Conservation (phyloP, 2,329 filamentous ascomycete genomes). For the Fusarium nygamai region DNA sequence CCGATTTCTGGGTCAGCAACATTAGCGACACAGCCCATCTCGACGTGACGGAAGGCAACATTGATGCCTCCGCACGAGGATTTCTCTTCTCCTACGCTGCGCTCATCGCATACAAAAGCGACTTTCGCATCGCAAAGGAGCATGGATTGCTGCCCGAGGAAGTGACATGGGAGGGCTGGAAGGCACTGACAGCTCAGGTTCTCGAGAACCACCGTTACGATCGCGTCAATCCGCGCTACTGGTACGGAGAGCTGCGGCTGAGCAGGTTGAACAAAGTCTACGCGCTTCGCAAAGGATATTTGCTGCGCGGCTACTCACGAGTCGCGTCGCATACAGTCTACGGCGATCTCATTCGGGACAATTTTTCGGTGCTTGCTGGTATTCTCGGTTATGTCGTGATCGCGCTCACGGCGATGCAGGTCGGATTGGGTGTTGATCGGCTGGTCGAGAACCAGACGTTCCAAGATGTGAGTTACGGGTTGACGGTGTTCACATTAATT, state of each 20-base stretch:
- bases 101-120: conserved; percentile 50
- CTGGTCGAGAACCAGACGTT: conserved; percentile 7
- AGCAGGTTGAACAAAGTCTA: conserved; percentile 50
- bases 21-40: conserved; percentile 38
- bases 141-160: conserved; percentile 48
- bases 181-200: conserved; percentile 39
- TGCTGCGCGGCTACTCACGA: conserved; percentile 27
- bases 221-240: conserved; percentile 51
- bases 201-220: conserved; percentile 42
- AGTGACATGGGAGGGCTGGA: conserved; percentile 53
- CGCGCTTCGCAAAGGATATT: conserved; percentile 16
- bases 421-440: conserved; percentile 16
- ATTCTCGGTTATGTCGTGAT: conserved; percentile 33
- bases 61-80: conserved; percentile 47
- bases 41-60: conserved; percentile 4
- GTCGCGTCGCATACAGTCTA: conserved; percentile 32
- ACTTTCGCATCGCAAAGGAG: conserved; percentile 51
- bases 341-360: conserved; percentile 28
- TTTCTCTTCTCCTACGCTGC: conserved; percentile 53
- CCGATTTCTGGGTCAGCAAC: conserved; percentile 49
- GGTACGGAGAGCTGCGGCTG: conserved; percentile 55
- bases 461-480: conserved; percentile 21
- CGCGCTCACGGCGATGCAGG: conserved; percentile 32
- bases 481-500: conserved; percentile 27
- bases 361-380: conserved; percentile 30